Evolutionary conservation across 352 stramenopile genomes (phyloP).

Genomic region (Aphanomyces stellatus): DNA sequence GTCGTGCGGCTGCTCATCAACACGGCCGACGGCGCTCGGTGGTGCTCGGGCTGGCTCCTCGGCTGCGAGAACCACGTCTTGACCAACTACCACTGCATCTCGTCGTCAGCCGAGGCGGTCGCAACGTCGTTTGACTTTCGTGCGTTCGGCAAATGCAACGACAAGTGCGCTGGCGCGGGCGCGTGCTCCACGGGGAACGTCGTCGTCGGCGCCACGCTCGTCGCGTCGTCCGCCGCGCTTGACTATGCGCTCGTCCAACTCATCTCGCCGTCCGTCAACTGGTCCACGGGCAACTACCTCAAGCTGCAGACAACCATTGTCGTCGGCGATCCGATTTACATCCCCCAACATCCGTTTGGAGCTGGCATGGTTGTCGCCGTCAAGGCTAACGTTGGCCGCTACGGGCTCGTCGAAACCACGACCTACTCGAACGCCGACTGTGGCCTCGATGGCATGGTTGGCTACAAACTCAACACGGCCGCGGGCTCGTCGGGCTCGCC

Average conservation of each 20-base stretch:
- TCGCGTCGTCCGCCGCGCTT: conserved; percentile 30
- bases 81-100: conserved; percentile 67
- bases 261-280: conserved; percentile 33
- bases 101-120: conserved; percentile 31
- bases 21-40: conserved; percentile 30
- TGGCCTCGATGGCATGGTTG: conserved; percentile 36
- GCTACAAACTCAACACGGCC: conserved; percentile 56
- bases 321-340: conserved; percentile 48
- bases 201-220: conserved; percentile 24
- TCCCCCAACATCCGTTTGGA: conserved; percentile 51
- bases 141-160: conserved; percentile 35
- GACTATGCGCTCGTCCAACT: conserved; percentile 74
- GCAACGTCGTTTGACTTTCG: conserved; percentile 63
- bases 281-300: conserved; percentile 43
- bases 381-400: conserved; percentile 29
- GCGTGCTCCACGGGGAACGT: conserved; percentile 28
- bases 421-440: conserved; percentile 31
- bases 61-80: conserved; percentile 51
- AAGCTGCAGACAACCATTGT: conserved; percentile 37
- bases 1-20: conserved; percentile 49
- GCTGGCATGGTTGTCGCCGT: conserved; percentile 63
- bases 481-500: conserved; percentile 63
- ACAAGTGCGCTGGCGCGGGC: conserved; percentile 26
- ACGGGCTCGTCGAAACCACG: conserved; percentile 37
- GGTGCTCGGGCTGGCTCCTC: conserved; percentile 68